Percentiles rank a stretch among this genome's conserved stretches.
These are phyloP conservation scores for Poronia punctata DNA, from an alignment of 495 filamentous ascomycete species.

Conservation along the genomic window DNA sequence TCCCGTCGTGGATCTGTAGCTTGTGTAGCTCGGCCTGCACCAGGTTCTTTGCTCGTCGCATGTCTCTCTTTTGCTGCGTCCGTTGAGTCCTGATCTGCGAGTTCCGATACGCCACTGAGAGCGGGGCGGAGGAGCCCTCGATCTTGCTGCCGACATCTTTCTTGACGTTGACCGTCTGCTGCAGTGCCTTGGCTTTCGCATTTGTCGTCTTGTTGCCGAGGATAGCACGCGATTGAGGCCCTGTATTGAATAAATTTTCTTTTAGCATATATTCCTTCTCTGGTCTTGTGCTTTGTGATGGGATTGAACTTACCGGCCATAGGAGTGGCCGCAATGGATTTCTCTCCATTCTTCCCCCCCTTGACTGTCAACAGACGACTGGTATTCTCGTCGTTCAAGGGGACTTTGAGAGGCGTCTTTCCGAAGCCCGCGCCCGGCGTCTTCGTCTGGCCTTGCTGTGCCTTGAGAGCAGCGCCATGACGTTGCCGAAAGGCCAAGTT, in stretches of 20 bases:
- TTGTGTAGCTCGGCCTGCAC: constrained; percentile 38
- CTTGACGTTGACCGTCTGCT: constrained; percentile 44
- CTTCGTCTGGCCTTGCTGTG: constrained; percentile 60
- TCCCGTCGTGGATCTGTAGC: constrained; percentile 34
- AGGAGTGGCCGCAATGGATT: constrained; percentile 68
- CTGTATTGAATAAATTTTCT: constrained; percentile 39
- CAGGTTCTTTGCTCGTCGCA: too few relatives aligned
- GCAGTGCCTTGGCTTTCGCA: constrained; percentile 67
- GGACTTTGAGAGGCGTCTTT: constrained; percentile 79
- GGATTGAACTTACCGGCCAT: constrained; percentile 68
- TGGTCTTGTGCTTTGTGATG: too few relatives aligned
- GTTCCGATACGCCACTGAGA: too few relatives aligned
- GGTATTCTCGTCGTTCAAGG: constrained; percentile 79
- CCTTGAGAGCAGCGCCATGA: constrained; percentile 68
- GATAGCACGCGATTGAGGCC: constrained; percentile 66
- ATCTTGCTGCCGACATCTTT: constrained; percentile 30
- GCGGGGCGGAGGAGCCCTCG: too few relatives aligned
- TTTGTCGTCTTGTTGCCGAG: constrained; percentile 95
- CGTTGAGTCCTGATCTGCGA: constrained; percentile 32
- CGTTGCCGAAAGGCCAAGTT: constrained; percentile 73
- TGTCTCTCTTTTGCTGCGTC: constrained; percentile 31
- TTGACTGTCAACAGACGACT: constrained; percentile 22
- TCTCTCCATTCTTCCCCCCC: constrained; percentile 53
- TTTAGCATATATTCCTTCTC: constrained; percentile 21
- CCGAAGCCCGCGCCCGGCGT: constrained; percentile 68